Base-by-base conservation (phyloP, 768 basidiomycete genomes). In the Sporobolomyces phaffii region DNA sequence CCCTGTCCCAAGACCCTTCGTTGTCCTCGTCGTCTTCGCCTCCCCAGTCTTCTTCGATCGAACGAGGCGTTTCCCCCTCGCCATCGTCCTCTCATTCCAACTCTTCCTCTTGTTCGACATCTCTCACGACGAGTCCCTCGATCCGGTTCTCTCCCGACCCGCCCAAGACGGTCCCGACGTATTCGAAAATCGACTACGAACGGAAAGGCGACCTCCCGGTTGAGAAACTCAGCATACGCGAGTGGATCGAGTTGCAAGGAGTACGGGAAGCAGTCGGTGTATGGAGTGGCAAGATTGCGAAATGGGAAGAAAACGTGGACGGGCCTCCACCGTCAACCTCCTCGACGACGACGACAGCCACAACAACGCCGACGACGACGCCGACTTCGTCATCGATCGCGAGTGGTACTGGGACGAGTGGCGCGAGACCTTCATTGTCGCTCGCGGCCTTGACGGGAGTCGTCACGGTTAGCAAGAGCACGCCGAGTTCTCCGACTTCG, bases 191-290 rank as follows among this genome's bases (percentile, higher is more conserved):
- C 18, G 64, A 57, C 38, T 70, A 70, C 56, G 38, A 41, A 44
- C 47, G 69, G 3, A 36, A 57, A 24, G 69, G 69, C 11, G 64
- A 70, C 33, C 50, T 51, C 3, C 69, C 64, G 11, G 69, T 70
- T 36, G 69, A 70, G 60, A 70, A 70, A 50, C 50, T 70, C 36
- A 65, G 63, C 49, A 62, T 70, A n/a, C 48, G 57, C 28, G 69
- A 70, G 38, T 65, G 60, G 64, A 65, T 70, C 60, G 69, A 70
- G 60, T 56, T 70, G n/a, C 59, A 61, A 38, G 60, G 63, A 53
- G 68, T 69, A 11, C 47, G 68, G 7, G 63, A 64, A 36, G 68
- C 68, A 26, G 63, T 69, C 17, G 68, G 68, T 15, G 48, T 69
- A 17, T 69, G 68, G 68, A 64, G 63, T 34, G 68, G 68, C 9